phyloP scores from a whole-genome alignment of 78 protist genomes.

The Polysphondylium violaceum region DNA sequence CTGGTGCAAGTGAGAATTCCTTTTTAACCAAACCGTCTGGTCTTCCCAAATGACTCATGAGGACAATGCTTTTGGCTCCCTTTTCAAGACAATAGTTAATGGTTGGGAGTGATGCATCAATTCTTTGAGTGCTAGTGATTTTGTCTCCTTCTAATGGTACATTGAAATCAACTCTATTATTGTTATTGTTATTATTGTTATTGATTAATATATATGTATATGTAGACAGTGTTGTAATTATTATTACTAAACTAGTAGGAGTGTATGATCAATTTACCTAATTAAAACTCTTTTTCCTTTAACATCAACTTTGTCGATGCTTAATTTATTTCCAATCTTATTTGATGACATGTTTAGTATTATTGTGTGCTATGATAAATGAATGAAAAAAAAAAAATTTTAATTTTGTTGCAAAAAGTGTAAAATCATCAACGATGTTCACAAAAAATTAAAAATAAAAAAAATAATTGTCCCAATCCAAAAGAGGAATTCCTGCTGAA shows the following conservation, averaged over 20 bases:
- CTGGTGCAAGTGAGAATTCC: slow-evolving; percentile 92
- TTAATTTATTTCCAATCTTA: slow-evolving; percentile 84
- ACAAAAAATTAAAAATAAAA: slow-evolving; percentile 1
- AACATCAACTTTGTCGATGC: slow-evolving; percentile 83
- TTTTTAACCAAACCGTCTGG: slow-evolving; percentile 95
- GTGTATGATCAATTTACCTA: slow-evolving; percentile 67
- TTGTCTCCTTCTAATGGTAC: slow-evolving; percentile 88
- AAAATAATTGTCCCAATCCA: not conserved
- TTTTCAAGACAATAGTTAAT: slow-evolving; percentile 90
- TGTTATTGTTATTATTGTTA: not conserved
- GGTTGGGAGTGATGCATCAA: slow-evolving; percentile 98
- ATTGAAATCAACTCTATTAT: slow-evolving; percentile 94
- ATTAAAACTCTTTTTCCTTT: slow-evolving; percentile 93
- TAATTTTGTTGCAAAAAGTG: too few species aligned
- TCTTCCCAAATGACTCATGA: slow-evolving; percentile 99
- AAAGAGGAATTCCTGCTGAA: not conserved
- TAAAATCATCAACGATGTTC: too few species aligned
- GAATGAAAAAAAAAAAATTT: not conserved
- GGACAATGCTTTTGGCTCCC: slow-evolving; percentile 91
- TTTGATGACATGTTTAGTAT: slow-evolving; percentile 55
- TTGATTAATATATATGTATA: not conserved
- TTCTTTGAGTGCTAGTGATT: slow-evolving; percentile 91
- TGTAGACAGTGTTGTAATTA: not conserved
- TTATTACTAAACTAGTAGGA: not conserved
- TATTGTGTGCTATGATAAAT: not conserved